Evolutionary conservation across 139 green algal species (phyloP).

Genomic region (Diplosphaera chodatii): DNA sequence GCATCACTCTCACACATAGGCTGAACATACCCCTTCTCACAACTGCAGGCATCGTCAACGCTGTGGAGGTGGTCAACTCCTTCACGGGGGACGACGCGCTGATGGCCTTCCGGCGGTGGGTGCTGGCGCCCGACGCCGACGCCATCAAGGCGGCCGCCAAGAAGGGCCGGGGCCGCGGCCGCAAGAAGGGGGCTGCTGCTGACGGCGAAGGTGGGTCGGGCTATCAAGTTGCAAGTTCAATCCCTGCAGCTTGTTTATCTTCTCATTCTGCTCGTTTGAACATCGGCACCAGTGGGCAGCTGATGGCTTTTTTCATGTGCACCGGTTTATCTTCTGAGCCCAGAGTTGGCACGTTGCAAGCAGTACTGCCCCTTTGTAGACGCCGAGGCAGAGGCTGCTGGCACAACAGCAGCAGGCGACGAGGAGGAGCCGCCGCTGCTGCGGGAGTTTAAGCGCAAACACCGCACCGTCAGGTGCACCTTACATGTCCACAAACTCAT

Average conservation of each 20-base stretch:
- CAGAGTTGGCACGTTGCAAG: too few relatives aligned
- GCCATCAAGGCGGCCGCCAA: conserved; percentile 1
- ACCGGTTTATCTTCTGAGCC: too few relatives aligned
- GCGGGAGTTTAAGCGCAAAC: conserved; percentile 55
- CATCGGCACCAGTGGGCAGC: too few relatives aligned
- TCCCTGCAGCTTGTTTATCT: too few relatives aligned
- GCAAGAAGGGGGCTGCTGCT: neutral
- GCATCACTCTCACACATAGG: too few relatives aligned
- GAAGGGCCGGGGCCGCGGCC: neutral
- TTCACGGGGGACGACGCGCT: conserved; percentile 52
- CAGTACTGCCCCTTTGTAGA: too few relatives aligned
- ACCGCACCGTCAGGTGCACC: conserved; percentile 34
- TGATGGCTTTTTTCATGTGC: too few relatives aligned
- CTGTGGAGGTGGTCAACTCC: conserved; percentile 67
- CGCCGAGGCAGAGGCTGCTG: neutral
- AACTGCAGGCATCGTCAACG: conserved; percentile 91
- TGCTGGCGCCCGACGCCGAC: conserved; percentile 36
- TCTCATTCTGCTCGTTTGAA: too few relatives aligned
- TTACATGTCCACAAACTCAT: too few relatives aligned
- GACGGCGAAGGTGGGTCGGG: too few relatives aligned
- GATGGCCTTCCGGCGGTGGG: conserved; percentile 22
- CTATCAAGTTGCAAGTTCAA: neutral
- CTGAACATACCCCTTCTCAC: too few relatives aligned
- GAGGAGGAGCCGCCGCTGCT: conserved; percentile 7
- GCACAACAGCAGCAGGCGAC: neutral